Evolutionary conservation across 352 stramenopile species (phyloP), one percentile per base, ranked within the genome.

Genomic region (Globisporangium parvum): DNA sequence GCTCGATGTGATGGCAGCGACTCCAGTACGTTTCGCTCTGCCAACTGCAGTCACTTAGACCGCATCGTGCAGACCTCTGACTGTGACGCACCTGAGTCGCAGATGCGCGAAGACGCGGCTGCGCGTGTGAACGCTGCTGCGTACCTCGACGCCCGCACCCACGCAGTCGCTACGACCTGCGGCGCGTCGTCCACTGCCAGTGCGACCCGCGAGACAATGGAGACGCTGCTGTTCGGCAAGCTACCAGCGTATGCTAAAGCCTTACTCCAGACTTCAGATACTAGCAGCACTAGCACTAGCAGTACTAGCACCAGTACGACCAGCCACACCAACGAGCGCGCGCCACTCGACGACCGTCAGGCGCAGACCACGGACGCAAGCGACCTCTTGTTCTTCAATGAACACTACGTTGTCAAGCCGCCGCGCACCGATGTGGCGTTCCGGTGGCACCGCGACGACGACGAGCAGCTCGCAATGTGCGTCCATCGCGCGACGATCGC

Each of bases 371-470:
- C 17, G 17, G 15, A 17, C 20, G 9, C 3, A 14, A 14, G 24
- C 21, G 9, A 56, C 26, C 26, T 78, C 6, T 70, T 67, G n/a
- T 88, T 89, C 51, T 89, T 91, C 65, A 89, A 89, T 50, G 80
- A 91, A 54, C 80, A 91, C 53, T 91, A 85, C 53, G 74, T 91
- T 21, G 70, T 88, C 53, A 89, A 91, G 46, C 80, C 80, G 3
- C 69, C 78, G 6, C 51, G 64, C 11, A 75, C 74, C 1, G 49
- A 65, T 23, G 77, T 87, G 23, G 72, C 87, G 55, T 89, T 91
- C 47, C 73, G 76, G 6, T 91, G 80, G 80, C 80, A 91, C 63
- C 77, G 71, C 35, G 80, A 91, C 52, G 78, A 87, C 50, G 75
- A 87, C 33, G 79, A 91, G 55, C 80, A 91, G 48, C 73, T 89